Percentiles rank a stretch among this genome's conserved stretches.
Evolutionary conservation across 176 grass and related monocot genomes (phyloP).

Genomic region (Panicum miliaceum): DNA sequence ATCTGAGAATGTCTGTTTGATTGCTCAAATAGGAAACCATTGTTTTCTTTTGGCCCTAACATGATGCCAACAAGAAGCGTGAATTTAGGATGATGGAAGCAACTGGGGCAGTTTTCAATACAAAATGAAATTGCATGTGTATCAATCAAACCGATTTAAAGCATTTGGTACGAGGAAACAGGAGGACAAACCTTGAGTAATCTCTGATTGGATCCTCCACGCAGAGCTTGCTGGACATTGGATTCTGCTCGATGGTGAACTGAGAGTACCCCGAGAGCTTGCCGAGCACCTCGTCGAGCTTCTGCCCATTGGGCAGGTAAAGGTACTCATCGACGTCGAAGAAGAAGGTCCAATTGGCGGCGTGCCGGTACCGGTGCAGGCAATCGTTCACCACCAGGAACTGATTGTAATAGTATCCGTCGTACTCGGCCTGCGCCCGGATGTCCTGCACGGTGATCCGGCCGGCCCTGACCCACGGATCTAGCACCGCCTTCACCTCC

Average conservation of each 20-base stretch:
- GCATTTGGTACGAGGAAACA: background rate
- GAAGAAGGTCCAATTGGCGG: constrained; percentile 97
- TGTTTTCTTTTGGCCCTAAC: background rate
- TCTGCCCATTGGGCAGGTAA: constrained; percentile 61
- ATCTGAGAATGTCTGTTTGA: constrained; percentile 34
- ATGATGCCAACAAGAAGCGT: background rate
- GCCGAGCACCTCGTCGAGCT: constrained; percentile 56
- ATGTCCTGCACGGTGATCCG: constrained; percentile 85
- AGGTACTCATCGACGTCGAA: constrained; percentile 94
- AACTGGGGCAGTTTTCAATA: constrained; percentile 13
- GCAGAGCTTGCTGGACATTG: constrained; percentile 91
- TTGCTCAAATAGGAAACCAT: constrained; percentile 6
- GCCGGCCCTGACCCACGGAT: constrained; percentile 76
- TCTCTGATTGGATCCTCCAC: constrained; percentile 49
- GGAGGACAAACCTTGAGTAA: constrained; percentile 56
- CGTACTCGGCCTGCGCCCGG: constrained; percentile 71
- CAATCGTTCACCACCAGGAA: constrained; percentile 95
- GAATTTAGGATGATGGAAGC: background rate
- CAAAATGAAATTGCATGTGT: constrained; percentile 11
- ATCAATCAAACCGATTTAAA: background rate
- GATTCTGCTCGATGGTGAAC: constrained; percentile 95
- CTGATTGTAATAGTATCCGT: constrained; percentile 94
- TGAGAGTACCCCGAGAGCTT: constrained; percentile 65
- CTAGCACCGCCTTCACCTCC: constrained; percentile 66
- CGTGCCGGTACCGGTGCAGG: constrained; percentile 71